Percentiles rank a stretch among this genome's conserved stretches.
Conservation (phyloP, 352 stramenopile genomes). For the Globisporangium radiosum region DNA sequence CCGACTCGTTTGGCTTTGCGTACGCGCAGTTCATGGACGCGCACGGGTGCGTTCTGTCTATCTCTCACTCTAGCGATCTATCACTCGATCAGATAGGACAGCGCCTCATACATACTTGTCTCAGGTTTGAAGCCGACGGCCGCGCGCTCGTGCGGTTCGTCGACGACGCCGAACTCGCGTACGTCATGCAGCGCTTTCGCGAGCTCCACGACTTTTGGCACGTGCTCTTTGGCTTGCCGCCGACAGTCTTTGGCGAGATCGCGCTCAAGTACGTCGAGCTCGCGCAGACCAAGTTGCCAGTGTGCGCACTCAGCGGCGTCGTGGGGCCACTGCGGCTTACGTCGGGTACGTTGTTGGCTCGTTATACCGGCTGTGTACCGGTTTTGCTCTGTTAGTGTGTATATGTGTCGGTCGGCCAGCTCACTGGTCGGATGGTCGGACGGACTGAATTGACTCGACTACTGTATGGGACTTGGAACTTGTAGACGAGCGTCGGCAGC, state of each 20-base stretch:
- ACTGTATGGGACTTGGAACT: neutral
- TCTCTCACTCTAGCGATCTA: too few relatives aligned
- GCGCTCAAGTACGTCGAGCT: constrained; percentile 97
- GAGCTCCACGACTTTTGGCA: constrained; percentile 97
- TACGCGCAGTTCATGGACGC: constrained; percentile 90
- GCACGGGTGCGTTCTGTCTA: constrained; percentile 44
- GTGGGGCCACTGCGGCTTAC: constrained; percentile 84
- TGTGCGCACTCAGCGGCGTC: constrained; percentile 90
- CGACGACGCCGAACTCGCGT: constrained; percentile 93
- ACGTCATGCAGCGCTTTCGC: constrained; percentile 94
- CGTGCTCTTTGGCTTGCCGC: constrained; percentile 91
- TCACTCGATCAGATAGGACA: too few relatives aligned
- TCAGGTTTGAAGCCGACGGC: constrained; percentile 85
- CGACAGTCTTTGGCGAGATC: constrained; percentile 94
- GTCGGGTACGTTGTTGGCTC: constrained; percentile 20
- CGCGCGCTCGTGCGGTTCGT: constrained; percentile 82
- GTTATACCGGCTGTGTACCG: too few relatives aligned
- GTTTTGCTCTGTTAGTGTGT: too few relatives aligned
- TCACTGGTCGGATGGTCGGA: too few relatives aligned
- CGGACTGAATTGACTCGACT: neutral
- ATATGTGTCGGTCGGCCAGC: too few relatives aligned
- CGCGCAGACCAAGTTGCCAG: constrained; percentile 92
- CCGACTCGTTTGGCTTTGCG: constrained; percentile 82
- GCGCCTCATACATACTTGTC: neutral
- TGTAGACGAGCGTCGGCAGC: constrained; percentile 57